A percentile compares a stretch with the other conserved stretches of the same genome.
phyloP scores from a whole-genome alignment of 75 land plant genomes.

The Pinus tabuliformis region DNA sequence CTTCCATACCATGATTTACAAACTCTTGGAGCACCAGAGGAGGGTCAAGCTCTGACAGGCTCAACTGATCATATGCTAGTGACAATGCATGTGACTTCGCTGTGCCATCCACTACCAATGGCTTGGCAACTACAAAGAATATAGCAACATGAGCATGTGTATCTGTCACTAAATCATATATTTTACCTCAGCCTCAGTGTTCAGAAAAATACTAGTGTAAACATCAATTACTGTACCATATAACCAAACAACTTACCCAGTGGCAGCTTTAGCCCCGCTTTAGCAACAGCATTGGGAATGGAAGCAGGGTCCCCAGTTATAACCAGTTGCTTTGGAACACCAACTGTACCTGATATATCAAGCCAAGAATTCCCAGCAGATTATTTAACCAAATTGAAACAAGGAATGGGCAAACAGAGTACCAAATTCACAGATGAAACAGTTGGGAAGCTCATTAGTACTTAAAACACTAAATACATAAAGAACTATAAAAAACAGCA shows the following conservation, averaged over 20 bases:
- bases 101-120: conserved; percentile 76
- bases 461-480: not conserved
- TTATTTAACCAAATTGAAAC: not conserved
- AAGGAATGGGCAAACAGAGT: not conserved
- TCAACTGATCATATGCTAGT: conserved; percentile 70
- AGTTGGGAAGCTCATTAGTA: not conserved
- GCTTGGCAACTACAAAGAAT: conserved; percentile 75
- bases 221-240: not conserved
- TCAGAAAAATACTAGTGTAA: not conserved
- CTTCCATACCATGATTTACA: conserved; percentile 80
- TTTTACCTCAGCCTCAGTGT: not conserved
- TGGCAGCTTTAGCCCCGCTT: conserved; percentile 67
- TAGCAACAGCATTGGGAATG: conserved; percentile 62
- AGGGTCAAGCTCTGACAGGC: conserved; percentile 74
- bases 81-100: conserved; percentile 84
- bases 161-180: not conserved
- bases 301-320: conserved; percentile 71
- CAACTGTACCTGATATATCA: conserved; percentile 62
- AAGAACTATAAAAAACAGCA: not conserved
- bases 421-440: not conserved
- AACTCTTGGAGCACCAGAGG: conserved; percentile 91
- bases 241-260: conserved; percentile 43
- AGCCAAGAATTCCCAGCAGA: not conserved
- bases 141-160: not conserved
- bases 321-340: conserved; percentile 74